A percentile compares a stretch with the other conserved stretches of the same genome.
These are phyloP conservation scores for Annulohypoxylon bovei DNA, from an alignment of 495 filamentous ascomycete genomes.

Conservation along the genomic window DNA sequence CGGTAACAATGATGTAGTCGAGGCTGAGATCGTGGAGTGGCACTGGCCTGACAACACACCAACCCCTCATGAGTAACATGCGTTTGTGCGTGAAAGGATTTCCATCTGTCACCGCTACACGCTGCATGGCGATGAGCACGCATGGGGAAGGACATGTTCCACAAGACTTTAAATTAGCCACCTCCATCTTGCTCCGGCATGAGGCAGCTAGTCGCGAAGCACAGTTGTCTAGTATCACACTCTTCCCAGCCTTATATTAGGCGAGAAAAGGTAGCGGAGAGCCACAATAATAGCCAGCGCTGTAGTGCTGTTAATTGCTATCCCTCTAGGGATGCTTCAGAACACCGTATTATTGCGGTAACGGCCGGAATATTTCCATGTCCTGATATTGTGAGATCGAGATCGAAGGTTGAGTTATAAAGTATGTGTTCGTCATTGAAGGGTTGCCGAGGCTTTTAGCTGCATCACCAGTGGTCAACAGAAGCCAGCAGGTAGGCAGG, in stretches of 20 bases:
- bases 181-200: constrained; percentile 25
- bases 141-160: constrained; percentile 8
- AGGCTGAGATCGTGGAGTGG: constrained; percentile 36
- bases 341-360: constrained; percentile 4
- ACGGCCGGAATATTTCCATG: constrained; percentile 14
- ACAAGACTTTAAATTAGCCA: constrained; percentile 14
- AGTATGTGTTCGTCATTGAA: constrained; percentile 21
- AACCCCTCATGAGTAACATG: constrained; percentile 42
- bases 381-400: constrained; percentile 27
- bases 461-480: constrained; percentile 18
- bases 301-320: background rate
- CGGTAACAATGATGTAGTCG: constrained; percentile 42
- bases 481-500: constrained; percentile 25
- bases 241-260: constrained; percentile 17
- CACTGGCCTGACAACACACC: constrained; percentile 38
- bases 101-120: constrained; percentile 24
- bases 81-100: constrained; percentile 13
- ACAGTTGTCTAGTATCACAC: constrained; percentile 5
- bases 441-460: constrained; percentile 24
- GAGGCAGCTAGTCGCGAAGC: constrained; percentile 20
- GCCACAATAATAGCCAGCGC: background rate
- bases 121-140: constrained; percentile 26
- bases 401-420: constrained; percentile 18
- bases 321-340: background rate
- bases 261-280: constrained; percentile 5